Percentiles rank a stretch among this genome's conserved stretches.
phyloP scores from a whole-genome alignment of 805 yeast species.

The Wickerhamomyces chaumierensis region DNA sequence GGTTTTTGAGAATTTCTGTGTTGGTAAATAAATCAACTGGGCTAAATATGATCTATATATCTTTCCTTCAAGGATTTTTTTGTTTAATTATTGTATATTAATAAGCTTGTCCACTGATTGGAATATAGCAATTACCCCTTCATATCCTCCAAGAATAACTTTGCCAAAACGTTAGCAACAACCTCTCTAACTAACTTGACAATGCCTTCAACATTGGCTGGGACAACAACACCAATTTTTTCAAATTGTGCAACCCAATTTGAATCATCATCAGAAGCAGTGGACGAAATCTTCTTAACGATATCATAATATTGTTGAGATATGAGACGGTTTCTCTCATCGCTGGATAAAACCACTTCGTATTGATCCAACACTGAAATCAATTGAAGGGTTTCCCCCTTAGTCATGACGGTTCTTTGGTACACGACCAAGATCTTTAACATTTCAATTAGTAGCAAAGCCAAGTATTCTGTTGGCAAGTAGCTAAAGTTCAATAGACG shows the following conservation, averaged over 20 bases:
- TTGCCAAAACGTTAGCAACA: background rate
- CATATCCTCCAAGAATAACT: background rate
- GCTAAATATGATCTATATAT: too few relatives aligned
- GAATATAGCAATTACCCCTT: background rate
- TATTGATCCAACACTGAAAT: background rate
- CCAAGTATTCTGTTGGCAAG: slow-evolving; percentile 38
- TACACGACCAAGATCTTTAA: slow-evolving; percentile 5
- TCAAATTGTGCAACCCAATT: background rate
- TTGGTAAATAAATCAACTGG: slow-evolving; percentile 87
- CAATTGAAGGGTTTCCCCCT: background rate
- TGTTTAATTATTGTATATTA: too few relatives aligned
- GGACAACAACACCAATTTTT: background rate
- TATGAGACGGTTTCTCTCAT: background rate
- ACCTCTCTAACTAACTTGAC: background rate
- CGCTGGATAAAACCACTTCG: background rate
- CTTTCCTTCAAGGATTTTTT: too few relatives aligned
- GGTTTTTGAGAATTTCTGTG: slow-evolving; percentile 85
- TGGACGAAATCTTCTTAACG: background rate
- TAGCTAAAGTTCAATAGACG: slow-evolving; percentile 38
- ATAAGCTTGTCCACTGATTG: too few relatives aligned
- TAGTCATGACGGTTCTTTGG: background rate
- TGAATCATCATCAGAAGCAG: background rate
- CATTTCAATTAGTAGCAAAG: slow-evolving; percentile 38
- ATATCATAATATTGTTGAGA: background rate
- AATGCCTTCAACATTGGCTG: background rate